Evolutionary conservation across 176 grass and related monocot species (phyloP).

Genomic region (Puya raimondii): DNA sequence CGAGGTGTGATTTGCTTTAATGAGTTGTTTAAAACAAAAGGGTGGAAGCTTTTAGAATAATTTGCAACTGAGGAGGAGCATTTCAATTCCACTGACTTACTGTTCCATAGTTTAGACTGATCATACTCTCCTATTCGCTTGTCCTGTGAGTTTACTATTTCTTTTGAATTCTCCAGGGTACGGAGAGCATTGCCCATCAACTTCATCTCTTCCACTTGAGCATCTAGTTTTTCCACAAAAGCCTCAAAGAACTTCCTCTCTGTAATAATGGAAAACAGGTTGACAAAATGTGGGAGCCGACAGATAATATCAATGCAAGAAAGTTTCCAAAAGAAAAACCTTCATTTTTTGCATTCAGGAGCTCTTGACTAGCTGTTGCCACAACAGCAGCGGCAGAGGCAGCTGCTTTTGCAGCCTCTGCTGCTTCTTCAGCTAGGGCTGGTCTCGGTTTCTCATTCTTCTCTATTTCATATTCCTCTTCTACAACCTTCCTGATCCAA

Average conservation of each 20-base stretch:
- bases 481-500: conserved; percentile 16
- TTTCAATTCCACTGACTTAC: conserved; percentile 15
- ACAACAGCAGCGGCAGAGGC: conserved; percentile 13
- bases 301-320: neutral
- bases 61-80: neutral
- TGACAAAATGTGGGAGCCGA: neutral
- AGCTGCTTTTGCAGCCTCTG: conserved; percentile 26
- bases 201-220: conserved; percentile 24
- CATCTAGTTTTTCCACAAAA: conserved; percentile 2
- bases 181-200: conserved; percentile 9
- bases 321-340: neutral
- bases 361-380: conserved; percentile 17
- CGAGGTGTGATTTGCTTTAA: neutral
- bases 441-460: neutral
- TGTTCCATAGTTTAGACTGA: conserved; percentile 7
- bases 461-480: conserved; percentile 6
- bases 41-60: neutral
- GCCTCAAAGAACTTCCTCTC: conserved; percentile 22
- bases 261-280: conserved; percentile 1
- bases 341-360: conserved; percentile 20
- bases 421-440: conserved; percentile 8
- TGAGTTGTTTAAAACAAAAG: neutral
- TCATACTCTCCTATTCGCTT: neutral
- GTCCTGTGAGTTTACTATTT: neutral
- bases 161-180: conserved; percentile 4